A percentile compares a stretch with the other conserved stretches of the same genome.
phyloP scores from a whole-genome alignment of 1,284 basidiomycete species.

The Puccinia hordei region DNA sequence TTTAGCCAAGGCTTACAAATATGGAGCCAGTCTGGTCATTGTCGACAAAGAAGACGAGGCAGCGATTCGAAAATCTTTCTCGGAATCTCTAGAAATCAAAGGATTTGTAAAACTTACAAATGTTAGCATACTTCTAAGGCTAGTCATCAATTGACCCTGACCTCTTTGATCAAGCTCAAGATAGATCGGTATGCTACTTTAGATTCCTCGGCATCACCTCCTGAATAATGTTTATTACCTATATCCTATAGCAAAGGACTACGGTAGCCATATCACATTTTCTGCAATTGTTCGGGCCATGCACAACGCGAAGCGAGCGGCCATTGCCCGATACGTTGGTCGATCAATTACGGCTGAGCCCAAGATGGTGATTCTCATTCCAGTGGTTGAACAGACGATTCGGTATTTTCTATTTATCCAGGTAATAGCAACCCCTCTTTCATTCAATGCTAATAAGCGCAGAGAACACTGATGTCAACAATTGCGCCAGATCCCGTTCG shows the following conservation, averaged over 20 bases:
- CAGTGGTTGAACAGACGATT: conserved; percentile 9
- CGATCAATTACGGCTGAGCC: conserved; percentile 21
- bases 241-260: background rate
- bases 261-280: conserved; percentile 22
- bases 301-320: background rate
- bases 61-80: conserved; percentile 29
- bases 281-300: conserved; percentile 26
- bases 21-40: conserved; percentile 31
- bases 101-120: conserved; percentile 11
- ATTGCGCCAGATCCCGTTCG: conserved; percentile 30
- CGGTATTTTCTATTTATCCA: conserved; percentile 46
- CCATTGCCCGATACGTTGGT: conserved; percentile 35
- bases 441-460: background rate
- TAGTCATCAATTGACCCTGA: background rate
- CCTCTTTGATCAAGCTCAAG: background rate
- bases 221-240: conserved; percentile 48
- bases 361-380: conserved; percentile 41
- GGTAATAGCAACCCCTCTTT: background rate
- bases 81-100: conserved; percentile 26
- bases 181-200: background rate
- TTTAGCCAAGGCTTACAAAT: conserved; percentile 38
- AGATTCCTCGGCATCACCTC: conserved; percentile 46
- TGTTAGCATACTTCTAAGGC: conserved; percentile 21
- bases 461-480: background rate
- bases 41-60: conserved; percentile 37